phyloP scores from a whole-genome alignment of 1,139 yeast genomes.

The Pichia sp. region DNA sequence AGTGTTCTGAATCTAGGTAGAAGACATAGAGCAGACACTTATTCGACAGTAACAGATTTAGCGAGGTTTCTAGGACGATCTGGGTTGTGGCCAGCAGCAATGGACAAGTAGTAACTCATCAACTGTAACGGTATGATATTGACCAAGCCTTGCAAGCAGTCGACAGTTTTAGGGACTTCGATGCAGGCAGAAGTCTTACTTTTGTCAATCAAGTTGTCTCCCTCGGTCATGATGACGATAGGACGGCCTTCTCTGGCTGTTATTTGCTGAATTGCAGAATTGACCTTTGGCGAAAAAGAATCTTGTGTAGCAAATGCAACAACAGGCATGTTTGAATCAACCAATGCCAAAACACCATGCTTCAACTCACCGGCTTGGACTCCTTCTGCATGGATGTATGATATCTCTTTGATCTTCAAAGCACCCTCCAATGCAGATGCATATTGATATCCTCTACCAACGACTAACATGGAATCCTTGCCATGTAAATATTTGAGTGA shows the following conservation, averaged over 20 bases:
- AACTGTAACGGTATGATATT: slow-evolving; percentile 94
- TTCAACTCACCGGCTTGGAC: slow-evolving; percentile 98
- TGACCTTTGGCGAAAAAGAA: slow-evolving; percentile 92
- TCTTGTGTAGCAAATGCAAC: slow-evolving; percentile 98
- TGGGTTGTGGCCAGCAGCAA: slow-evolving; percentile 91
- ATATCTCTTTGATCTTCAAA: slow-evolving; percentile 93
- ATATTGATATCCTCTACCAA: slow-evolving; percentile 96
- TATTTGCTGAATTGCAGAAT: slow-evolving; percentile 95
- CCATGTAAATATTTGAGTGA: slow-evolving; percentile 69
- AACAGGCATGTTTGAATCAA: slow-evolving; percentile 89
- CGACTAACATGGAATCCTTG: slow-evolving; percentile 81
- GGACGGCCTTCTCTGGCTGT: slow-evolving; percentile 98
- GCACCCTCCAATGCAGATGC: slow-evolving; percentile 99
- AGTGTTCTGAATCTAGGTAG: not conserved
- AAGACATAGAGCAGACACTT: slow-evolving; percentile 21
- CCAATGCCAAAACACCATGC: slow-evolving; percentile 96
- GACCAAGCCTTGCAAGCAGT: slow-evolving; percentile 93
- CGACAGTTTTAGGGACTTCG: slow-evolving; percentile 93
- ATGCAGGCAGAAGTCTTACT: slow-evolving; percentile 62
- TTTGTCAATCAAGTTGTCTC: slow-evolving; percentile 58
- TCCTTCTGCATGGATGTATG: slow-evolving; percentile 99
- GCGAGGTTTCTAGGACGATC: slow-evolving; percentile 99
- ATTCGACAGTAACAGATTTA: slow-evolving; percentile 95
- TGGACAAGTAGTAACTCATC: slow-evolving; percentile 97
- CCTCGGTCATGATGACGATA: slow-evolving; percentile 86